Evolutionary conservation across 352 stramenopile species (phyloP), one percentile per base, ranked within the genome.

Genomic region (Pythium brassicae): DNA sequence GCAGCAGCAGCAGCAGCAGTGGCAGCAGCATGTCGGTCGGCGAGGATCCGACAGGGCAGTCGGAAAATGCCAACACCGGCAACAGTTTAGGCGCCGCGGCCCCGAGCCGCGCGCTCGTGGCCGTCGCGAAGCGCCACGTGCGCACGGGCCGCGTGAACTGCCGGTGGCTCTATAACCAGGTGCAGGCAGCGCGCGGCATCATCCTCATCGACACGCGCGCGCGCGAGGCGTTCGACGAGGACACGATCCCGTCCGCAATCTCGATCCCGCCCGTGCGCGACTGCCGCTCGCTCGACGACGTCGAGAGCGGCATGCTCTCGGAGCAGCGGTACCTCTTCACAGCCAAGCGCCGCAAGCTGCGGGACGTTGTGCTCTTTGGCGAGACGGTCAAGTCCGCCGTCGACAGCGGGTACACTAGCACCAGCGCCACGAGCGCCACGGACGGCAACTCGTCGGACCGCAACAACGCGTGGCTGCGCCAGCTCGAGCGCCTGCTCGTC

Each of bases 161-260:
- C 45, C 75, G 77, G 40, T 94, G 84, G 84, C 70, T 94, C 1
- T 94, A 89, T 62, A 94, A 94, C 64, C 80, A 91, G 51, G 78
- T 89, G 44, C 82, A 92, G 57, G 80, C 78, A 8, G 72, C 78
- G 19, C 73, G 79, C 42, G 84, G 84, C 27, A 76, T 87, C 52
- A 88, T 94, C 40, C 59, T 94, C 7, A 79, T 94, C 59, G 84
- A 94, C 61, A 79, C 78, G 26, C 72, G 84, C 10, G 57, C 63
- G 22, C 62, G 68, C 25, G 63, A 63, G 0, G 70, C 66, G 47
- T 94, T 80, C 51, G 78, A 90, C 53, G 68, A 86, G 25, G 79
- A 92, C 68, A 78, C 79, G 45, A 89, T 94, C 59, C 80, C 81
- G 26, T 84, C 77, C 1, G 74, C 83, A 14, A 82, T 94, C 50